Base-by-base conservation (phyloP, 768 basidiomycete genomes). In the Naganishia kalamii region DNA sequence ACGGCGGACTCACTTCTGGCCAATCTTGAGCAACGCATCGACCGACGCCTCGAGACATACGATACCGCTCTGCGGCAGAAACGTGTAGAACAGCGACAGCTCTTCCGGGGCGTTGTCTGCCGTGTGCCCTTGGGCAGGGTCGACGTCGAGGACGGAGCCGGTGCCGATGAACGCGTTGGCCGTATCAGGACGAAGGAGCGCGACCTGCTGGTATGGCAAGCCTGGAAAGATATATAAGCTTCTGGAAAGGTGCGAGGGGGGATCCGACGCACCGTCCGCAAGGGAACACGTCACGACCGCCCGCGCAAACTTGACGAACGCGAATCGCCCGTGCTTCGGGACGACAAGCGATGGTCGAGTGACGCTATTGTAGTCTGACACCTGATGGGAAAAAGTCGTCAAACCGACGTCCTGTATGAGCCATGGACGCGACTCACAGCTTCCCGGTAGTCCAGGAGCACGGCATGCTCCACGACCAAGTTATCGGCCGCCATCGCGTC, bases 401-500 rank as follows among this genome's bases (percentile, higher is more conserved):
- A 40, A 35, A 12, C 21, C 35, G 19, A 5, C 12, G 43, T n/a
- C 10, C 12, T 10, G 21, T n/a, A n/a, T n/a, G 6, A 4, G 3
- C 19, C 4, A 35, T 6, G n/a, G 21, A 10, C 4, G 21, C 6
- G 4, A 40, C 54, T 35, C 27, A 57, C 54, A 23, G 21, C 23
- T 27, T 41, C 54, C 10, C 54, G 54, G n/a, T 57, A 57, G 1
- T 57, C 54, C 10, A 57, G 30, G 27, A 7, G 37, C 35, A 57
- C 54, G 19, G 37, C 12, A 15, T 57, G 37, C 35, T 57, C 54
- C 2, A 57, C 35, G 4, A 57, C 37, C 1, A 57, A 15, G 37
- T 57, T 57, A 40, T 57, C 54, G 21, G 54, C 37, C 7, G 40
- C 21, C 54, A 57, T 40, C n/a, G 54, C 37, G 37, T 57, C 54